Conservation (phyloP, 1,139 yeast species). For the Yamadazyma dendronema region DNA sequence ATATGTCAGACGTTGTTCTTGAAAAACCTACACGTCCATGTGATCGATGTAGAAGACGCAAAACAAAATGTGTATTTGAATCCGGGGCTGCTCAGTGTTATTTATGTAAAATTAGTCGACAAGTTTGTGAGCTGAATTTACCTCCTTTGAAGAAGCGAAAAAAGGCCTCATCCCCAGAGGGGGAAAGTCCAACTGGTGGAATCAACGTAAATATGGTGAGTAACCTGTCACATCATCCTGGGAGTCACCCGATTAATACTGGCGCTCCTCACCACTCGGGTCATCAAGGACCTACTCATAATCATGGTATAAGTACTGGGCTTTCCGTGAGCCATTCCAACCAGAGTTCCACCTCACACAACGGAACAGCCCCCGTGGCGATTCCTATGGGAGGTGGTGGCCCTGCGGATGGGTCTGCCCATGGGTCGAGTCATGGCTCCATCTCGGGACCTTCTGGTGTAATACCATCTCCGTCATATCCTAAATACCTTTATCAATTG, state of each 20-base stretch:
- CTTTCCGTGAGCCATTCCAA: too few species aligned
- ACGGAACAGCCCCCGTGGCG: too few species aligned
- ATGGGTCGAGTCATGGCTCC: background rate
- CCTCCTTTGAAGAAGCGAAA: slow-evolving; percentile 15
- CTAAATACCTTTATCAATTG: slow-evolving; percentile 6
- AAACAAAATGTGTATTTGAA: slow-evolving; percentile 15
- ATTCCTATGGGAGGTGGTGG: too few species aligned
- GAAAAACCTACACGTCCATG: slow-evolving; percentile 13
- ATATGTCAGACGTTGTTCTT: slow-evolving; percentile 6
- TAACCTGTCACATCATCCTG: too few species aligned
- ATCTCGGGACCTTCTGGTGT: background rate
- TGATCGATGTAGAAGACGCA: slow-evolving; percentile 15
- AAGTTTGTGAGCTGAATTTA: slow-evolving; percentile 12
- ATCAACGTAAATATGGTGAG: background rate
- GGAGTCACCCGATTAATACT: too few species aligned
- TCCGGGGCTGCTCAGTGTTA: slow-evolving; percentile 11
- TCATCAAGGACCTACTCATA: too few species aligned
- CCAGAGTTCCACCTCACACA: too few species aligned
- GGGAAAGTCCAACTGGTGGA: background rate
- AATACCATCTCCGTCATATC: background rate
- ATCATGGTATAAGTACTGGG: too few species aligned
- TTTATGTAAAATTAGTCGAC: slow-evolving; percentile 12
- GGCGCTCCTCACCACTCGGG: too few species aligned
- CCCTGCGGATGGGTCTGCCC: background rate
- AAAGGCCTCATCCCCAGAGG: slow-evolving; percentile 7